Percentiles rank a stretch among this genome's conserved stretches.
These are phyloP conservation scores for Phytopythium oedochilum DNA, from an alignment of 352 stramenopile species.

Conservation along the genomic window DNA sequence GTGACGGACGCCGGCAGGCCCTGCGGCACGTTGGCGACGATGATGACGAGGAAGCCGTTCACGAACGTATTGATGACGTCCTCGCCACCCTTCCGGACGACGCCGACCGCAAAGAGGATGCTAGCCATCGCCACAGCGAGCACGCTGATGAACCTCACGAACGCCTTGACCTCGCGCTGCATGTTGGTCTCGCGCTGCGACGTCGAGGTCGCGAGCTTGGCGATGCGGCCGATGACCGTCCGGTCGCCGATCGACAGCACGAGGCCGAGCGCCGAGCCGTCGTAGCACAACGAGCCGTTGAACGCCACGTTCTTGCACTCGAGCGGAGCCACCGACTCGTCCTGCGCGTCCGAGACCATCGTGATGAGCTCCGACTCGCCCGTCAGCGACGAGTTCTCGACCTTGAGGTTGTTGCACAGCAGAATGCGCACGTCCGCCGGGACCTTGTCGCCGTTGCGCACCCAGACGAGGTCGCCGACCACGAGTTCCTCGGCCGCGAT, in stretches of 20 bases:
- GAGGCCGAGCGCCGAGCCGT: slow-evolving; percentile 34
- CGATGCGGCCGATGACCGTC: slow-evolving; percentile 52
- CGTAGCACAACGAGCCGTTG: slow-evolving; percentile 41
- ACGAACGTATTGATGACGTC: slow-evolving; percentile 39
- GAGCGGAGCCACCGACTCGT: slow-evolving; percentile 19
- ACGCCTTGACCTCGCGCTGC: slow-evolving; percentile 37
- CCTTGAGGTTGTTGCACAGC: slow-evolving; percentile 41
- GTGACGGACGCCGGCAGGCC: slow-evolving; percentile 89
- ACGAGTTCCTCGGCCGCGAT: slow-evolving; percentile 45
- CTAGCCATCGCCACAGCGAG: slow-evolving; percentile 26
- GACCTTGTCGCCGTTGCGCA: slow-evolving; percentile 49
- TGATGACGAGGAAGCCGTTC: slow-evolving; percentile 43
- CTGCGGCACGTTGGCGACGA: slow-evolving; percentile 74
- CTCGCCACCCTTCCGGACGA: slow-evolving; percentile 26
- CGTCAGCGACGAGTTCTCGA: slow-evolving; percentile 65
- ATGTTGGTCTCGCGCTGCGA: slow-evolving; percentile 30
- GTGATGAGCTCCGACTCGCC: slow-evolving; percentile 47
- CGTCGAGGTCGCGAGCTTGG: slow-evolving; percentile 31
- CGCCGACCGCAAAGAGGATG: slow-evolving; percentile 25
- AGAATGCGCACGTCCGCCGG: slow-evolving; percentile 45
- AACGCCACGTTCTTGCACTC: slow-evolving; percentile 48
- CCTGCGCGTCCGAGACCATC: slow-evolving; percentile 18
- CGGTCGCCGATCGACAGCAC: slow-evolving; percentile 41
- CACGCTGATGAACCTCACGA: slow-evolving; percentile 40
- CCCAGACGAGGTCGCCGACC: slow-evolving; percentile 44